These are phyloP conservation scores for Blastocystis sp. DNA, from an alignment of 352 stramenopile genomes.

Conservation along the genomic window DNA sequence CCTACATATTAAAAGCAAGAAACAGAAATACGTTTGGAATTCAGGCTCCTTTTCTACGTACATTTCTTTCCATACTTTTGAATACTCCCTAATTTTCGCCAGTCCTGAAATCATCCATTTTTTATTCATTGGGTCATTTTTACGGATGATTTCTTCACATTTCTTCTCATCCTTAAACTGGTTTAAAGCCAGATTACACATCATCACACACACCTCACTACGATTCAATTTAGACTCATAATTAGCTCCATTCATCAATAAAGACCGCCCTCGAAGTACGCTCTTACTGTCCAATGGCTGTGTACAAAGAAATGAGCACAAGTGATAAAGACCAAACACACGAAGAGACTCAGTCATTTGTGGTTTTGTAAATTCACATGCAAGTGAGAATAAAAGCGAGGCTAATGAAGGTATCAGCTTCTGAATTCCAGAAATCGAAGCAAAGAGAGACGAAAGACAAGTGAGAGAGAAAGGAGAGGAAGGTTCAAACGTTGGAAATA, in stretches of 20 bases:
- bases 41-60: neutral
- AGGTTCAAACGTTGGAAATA: neutral
- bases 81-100: neutral
- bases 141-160: neutral
- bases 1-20: neutral
- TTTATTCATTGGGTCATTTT: neutral
- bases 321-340: neutral
- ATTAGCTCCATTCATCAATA: neutral
- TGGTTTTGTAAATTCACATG: neutral
- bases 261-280: neutral
- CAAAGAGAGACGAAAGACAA: neutral
- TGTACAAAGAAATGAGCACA: neutral
- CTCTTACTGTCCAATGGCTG: neutral
- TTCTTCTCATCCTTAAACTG: neutral
- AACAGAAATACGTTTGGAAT: neutral
- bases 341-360: neutral
- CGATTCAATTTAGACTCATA: neutral
- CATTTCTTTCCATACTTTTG: neutral
- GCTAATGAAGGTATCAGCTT: neutral
- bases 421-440: neutral
- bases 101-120: neutral
- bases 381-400: neutral
- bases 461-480: neutral
- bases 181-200: neutral
- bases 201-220: neutral